Evolutionary conservation across 139 green algal species (phyloP), one percentile per base, ranked within the genome.

Genomic region (Chlamydomonas sp.): DNA sequence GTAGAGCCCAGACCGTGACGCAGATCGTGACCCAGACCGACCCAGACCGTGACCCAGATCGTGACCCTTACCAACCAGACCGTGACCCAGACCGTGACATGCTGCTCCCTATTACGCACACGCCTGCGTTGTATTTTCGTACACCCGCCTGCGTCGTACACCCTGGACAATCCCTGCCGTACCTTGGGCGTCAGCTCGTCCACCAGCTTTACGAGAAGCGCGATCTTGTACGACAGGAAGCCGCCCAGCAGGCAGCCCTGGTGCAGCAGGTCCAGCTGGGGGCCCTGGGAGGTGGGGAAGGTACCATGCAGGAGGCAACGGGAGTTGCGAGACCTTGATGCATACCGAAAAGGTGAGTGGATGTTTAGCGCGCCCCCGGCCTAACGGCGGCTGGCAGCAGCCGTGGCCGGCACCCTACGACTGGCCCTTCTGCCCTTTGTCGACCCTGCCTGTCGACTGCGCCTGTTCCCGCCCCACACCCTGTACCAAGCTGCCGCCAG

Each of bases 211-310:
- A 94, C n/a, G 9, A 96, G 57, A 16, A 96, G 90, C 31, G 94
- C 91, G 4, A 90, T 85, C 88, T 97, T 97, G 88, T 95, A 97
- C 0, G 85, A 85, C 49, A 97, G 81, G 83, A 96, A 96, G 4
- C 94, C 93, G 57, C 78, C 84, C 59, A 96, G 76, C 74, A 96
- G 49, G 85, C 92, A 96, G 66, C 91, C 94, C 76, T 93, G 80
- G 75, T 93, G 87, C 20, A 90, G 16, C 14, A 90, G 62, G 73
- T 87, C 83, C n/a, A 87, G 31, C 4, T 59, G 60, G 31, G 31
- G 31, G 31, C 31, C 31, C 31, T 49, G 31, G 31, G 31, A 49
- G 31, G 31, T 49, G 31, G 31, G 31, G 31, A 49, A 49, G 31
- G 31, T 49, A 49, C 31, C 31, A 49, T 49, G 31, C 31, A 49